Evolutionary conservation across 805 yeast species (phyloP), one percentile per base, ranked within the genome.

Genomic region (Candida dajiaensis): DNA sequence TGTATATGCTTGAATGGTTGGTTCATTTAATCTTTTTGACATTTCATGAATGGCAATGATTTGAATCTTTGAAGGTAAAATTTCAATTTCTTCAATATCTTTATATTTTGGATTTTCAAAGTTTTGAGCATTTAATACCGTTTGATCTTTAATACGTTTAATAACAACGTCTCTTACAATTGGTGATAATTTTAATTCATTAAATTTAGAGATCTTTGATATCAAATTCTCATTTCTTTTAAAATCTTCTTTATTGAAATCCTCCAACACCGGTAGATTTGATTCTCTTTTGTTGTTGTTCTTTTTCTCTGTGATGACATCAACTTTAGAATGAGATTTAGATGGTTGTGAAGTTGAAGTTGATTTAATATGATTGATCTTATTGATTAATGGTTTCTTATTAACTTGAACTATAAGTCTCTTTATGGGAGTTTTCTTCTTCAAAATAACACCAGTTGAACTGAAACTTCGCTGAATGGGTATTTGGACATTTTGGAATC

Each of bases 21-120:
- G 63, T 22, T 64, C 65, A 67, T 64, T 64, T 15, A 69, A 48
- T 9, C 53, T 47, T 39, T 60, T 56, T 2, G 69, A 56, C 20
- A 69, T 48, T 23, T 55, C 57, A 46, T 66, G 69, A 38, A 87
- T 77, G 6, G 94, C 83, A 6, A 90, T 83, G 4, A 78, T 72
- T 66, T 92, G 99, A 38, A 92, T 85, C 2, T 94, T 88, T 0
- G 96, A 80, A 11, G 98, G 85, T 38, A 54, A 62, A 10, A 69
- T 63, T 11, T 46, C 45, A 2, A 47, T 26, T 11, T 44, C 41
- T 4, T 55, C 53, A 9, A 41, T 47, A 16, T 48, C 49, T 38
- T 52, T 52, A 18, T 45, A 45, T 20, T 16, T 33, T 33, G 36
- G 36, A 12, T 42, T 48, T 38, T 53, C 59, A 44, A 49, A 61